A percentile compares a stretch with the other conserved stretches of the same genome.
phyloP scores from a whole-genome alignment of 305 asterid genomes.

The Fraxinus nigra region DNA sequence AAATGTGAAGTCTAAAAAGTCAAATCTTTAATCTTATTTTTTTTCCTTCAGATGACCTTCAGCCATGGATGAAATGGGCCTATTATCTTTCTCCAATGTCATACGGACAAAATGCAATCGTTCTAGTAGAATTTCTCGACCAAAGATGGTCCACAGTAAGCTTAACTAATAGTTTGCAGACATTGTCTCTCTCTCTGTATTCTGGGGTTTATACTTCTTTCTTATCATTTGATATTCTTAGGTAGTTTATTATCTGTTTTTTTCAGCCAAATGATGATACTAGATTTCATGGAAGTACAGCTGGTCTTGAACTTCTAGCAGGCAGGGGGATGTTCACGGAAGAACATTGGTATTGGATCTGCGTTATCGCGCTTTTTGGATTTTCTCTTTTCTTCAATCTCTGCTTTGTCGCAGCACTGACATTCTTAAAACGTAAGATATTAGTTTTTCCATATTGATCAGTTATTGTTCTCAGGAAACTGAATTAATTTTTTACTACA shows the following conservation, averaged over 20 bases:
- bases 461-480: not conserved
- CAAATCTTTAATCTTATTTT: not conserved
- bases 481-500: not conserved
- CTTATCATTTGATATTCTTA: not conserved
- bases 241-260: not conserved
- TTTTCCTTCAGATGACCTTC: slow-evolving; percentile 46
- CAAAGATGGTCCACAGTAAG: slow-evolving; percentile 50
- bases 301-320: slow-evolving; percentile 46
- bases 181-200: not conserved
- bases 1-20: not conserved
- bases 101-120: slow-evolving; percentile 47
- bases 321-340: slow-evolving; percentile 54
- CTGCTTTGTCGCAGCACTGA: slow-evolving; percentile 54
- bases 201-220: not conserved
- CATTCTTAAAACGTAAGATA: slow-evolving; percentile 52
- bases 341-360: slow-evolving; percentile 58
- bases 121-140: slow-evolving; percentile 47
- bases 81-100: slow-evolving; percentile 49
- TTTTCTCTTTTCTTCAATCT: slow-evolving; percentile 51
- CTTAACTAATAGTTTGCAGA: not conserved
- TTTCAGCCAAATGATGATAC: slow-evolving; percentile 42
- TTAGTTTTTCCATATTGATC: not conserved
- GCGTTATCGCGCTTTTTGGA: slow-evolving; percentile 42
- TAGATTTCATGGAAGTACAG: slow-evolving; percentile 39
- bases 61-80: slow-evolving; percentile 65